Percentiles rank a stretch among this genome's conserved stretches.
These are phyloP conservation scores for Ascoidea tarda DNA, from an alignment of 805 yeast genomes.

Conservation along the genomic window DNA sequence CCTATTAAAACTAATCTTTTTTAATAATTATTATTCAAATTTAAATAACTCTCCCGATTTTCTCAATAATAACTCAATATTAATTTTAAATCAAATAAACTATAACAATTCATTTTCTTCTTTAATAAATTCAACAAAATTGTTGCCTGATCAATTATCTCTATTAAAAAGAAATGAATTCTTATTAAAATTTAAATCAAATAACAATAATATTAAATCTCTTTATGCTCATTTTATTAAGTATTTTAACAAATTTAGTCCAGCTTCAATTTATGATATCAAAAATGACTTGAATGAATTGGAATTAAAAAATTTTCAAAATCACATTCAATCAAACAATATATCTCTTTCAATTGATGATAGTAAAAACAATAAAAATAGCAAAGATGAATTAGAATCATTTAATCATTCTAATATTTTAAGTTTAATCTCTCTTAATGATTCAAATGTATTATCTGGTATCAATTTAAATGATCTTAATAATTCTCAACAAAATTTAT, in stretches of 20 bases:
- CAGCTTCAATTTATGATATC: neutral
- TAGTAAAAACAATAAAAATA: no score
- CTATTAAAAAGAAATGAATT: constrained; percentile 29
- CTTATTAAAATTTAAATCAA: constrained; percentile 21
- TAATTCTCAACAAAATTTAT: neutral
- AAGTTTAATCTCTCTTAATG: neutral
- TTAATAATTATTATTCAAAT: constrained; percentile 7
- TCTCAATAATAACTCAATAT: neutral
- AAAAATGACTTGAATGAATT: neutral
- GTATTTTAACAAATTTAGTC: no score
- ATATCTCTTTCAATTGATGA: no score
- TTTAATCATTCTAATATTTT: no score
- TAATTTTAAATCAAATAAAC: neutral
- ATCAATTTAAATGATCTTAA: neutral
- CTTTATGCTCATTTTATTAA: neutral
- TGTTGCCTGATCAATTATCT: constrained; percentile 21
- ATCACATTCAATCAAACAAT: no score
- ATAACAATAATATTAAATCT: constrained; percentile 19
- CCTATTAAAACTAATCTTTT: constrained; percentile 5
- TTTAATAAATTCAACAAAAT: constrained; percentile 4
- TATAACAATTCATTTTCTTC: neutral
- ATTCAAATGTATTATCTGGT: neutral
- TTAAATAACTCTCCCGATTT: constrained; percentile 1
- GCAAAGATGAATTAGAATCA: neutral
- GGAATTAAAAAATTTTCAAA: neutral